Evolutionary conservation across 1,284 basidiomycete species (phyloP).

Genomic region (Vanrija pseudolonga): DNA sequence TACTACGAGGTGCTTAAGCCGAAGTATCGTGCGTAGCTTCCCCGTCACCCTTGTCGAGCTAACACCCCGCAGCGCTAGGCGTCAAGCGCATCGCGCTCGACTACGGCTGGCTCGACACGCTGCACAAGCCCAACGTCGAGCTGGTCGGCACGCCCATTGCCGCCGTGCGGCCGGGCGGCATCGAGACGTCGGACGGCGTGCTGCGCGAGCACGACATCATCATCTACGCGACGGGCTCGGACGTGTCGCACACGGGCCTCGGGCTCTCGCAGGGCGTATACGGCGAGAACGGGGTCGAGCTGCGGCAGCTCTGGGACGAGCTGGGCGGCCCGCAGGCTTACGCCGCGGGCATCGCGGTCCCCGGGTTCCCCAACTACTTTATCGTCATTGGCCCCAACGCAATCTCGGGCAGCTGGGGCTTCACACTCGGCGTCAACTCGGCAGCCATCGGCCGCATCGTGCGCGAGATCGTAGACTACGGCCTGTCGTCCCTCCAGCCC

Average conservation of each 20-base stretch:
- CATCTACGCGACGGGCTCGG: slow-evolving; percentile 21
- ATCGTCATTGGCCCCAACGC: slow-evolving; percentile 25
- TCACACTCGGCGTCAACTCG: slow-evolving; percentile 17
- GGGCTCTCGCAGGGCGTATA: slow-evolving; percentile 26
- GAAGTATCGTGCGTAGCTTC: slow-evolving; percentile 4
- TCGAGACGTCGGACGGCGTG: slow-evolving; percentile 10
- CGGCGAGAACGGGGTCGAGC: slow-evolving; percentile 24
- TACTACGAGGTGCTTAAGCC: slow-evolving; percentile 8
- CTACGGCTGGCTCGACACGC: slow-evolving; percentile 8
- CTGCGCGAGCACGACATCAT: slow-evolving; percentile 19
- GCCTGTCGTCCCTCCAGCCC: slow-evolving; percentile 19
- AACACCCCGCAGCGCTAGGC: slow-evolving; percentile 2
- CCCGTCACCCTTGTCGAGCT: neutral
- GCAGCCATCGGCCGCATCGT: slow-evolving; percentile 16
- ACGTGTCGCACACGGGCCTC: slow-evolving; percentile 30
- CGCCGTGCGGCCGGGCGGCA: neutral
- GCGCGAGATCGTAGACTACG: slow-evolving; percentile 13
- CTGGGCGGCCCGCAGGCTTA: slow-evolving; percentile 28
- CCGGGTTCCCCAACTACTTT: slow-evolving; percentile 29
- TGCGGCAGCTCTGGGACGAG: slow-evolving; percentile 21
- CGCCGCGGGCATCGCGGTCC: slow-evolving; percentile 20
- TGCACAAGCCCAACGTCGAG: slow-evolving; percentile 10
- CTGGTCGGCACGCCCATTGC: slow-evolving; percentile 5
- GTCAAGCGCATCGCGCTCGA: slow-evolving; percentile 11
- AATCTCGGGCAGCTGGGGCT: slow-evolving; percentile 21